These are phyloP conservation scores for Starmerella kuoi DNA, from an alignment of 805 yeast genomes.

Conservation along the genomic window DNA sequence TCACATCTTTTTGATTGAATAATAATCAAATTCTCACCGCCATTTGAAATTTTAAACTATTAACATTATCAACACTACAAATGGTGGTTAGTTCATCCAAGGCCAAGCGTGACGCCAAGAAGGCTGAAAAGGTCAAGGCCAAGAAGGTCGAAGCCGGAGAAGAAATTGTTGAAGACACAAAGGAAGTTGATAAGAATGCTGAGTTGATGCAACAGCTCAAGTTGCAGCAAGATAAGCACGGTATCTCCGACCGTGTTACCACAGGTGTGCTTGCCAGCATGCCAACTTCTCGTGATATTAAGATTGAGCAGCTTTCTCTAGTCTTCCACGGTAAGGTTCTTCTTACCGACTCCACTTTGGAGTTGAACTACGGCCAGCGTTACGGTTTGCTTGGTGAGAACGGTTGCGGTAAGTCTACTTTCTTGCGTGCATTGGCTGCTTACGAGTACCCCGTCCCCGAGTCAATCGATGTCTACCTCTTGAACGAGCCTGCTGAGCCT, in stretches of 20 bases:
- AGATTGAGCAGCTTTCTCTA: constrained; percentile 76
- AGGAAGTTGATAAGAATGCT: constrained; percentile 30
- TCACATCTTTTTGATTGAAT: background rate
- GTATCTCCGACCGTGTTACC: constrained; percentile 91
- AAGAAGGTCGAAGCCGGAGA: constrained; percentile 45
- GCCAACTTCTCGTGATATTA: constrained; percentile 84
- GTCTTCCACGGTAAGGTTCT: constrained; percentile 96
- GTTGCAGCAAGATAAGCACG: constrained; percentile 86
- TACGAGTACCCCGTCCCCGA: constrained; percentile 94
- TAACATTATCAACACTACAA: background rate
- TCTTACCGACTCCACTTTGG: constrained; percentile 81
- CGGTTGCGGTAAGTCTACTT: constrained; percentile 97
- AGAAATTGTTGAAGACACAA: constrained; percentile 38
- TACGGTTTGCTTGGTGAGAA: constrained; percentile 96
- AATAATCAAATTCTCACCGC: background rate
- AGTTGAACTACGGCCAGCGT: constrained; percentile 93
- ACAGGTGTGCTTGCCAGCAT: constrained; percentile 92
- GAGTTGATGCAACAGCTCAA: constrained; percentile 75
- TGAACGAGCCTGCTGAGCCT: constrained; percentile 97
- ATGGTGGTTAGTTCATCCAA: constrained; percentile 63
- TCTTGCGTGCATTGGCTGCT: constrained; percentile 84
- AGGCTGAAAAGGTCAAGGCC: constrained; percentile 68
- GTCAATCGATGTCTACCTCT: constrained; percentile 75
- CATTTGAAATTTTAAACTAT: background rate
- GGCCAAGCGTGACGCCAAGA: constrained; percentile 97